Base-by-base conservation (phyloP, 805 yeast genomes). In the Isabelozyma gotoi region DNA sequence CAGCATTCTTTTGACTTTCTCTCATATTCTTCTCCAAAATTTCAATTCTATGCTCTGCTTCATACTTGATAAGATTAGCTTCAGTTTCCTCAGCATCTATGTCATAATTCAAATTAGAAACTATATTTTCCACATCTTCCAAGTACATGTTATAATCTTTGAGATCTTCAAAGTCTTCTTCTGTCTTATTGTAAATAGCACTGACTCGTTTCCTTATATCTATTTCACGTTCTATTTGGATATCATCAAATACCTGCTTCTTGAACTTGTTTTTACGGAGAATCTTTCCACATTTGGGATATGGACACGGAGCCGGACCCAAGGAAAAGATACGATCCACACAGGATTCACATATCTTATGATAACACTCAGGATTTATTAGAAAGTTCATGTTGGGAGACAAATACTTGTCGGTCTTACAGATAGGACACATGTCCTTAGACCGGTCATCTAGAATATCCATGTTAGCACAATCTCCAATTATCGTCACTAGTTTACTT, bases 251-350 rank as follows among this genome's bases (percentile, higher is more conserved):
- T 2, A 90, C 78, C 67, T 94, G 99, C 33, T 88, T 77, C 69
- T 94, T 95, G 73, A 94, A 94, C 67, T 82, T 81, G 65, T 88
- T 88, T 74, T 87, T 88, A 52, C 99, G 74, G 48, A 94, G 71
- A 8, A 84, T 88, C 71, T 85, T 88, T 44, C 84, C 90, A 71
- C 99, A 94, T 41, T 84, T 82, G 3, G 90, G 86, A 62, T 91
- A 92, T 1, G 99, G 99, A 62, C 99, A 94, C 16, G 91, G 94
- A 0, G 97, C 94, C 0, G 99, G 99, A 3, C 99, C 99, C 40
- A 86, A 70, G 5, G 96, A 81, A 60, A 88, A 94, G 42, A 94
- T 91, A 51, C 99, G 78, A 64, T 94, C 98, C 35, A 92, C 98
- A 68, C 99, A 94, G 1, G 96, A 82, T 54, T 86, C 97, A 68